Evolutionary conservation across 1,284 basidiomycete species (phyloP).

Genomic region (Boletellus deceptivus): DNA sequence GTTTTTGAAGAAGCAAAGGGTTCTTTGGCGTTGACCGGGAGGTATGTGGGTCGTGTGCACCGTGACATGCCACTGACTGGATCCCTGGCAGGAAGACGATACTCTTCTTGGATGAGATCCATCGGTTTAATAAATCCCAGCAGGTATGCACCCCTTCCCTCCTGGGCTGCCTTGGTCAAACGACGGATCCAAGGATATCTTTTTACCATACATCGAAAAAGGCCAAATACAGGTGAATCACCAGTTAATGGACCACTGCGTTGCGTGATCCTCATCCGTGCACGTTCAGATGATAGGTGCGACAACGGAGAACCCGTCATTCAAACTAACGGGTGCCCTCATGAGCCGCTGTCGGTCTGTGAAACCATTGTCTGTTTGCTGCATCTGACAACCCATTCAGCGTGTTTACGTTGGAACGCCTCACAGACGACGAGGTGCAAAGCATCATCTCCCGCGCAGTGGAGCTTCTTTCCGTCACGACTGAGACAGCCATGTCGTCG

Average conservation of each 20-base stretch:
- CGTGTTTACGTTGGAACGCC: constrained; percentile 62
- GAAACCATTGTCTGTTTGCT: background rate
- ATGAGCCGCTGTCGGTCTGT: constrained; percentile 78
- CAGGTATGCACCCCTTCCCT: constrained; percentile 47
- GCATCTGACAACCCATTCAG: constrained; percentile 35
- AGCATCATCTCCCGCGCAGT: constrained; percentile 54
- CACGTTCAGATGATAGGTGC: constrained; percentile 72
- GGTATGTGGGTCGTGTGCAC: constrained; percentile 33
- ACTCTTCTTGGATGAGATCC: constrained; percentile 85
- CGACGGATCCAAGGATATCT: constrained; percentile 55
- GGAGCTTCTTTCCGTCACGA: constrained; percentile 33
- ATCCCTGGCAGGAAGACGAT: constrained; percentile 53
- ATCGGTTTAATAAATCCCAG: constrained; percentile 83
- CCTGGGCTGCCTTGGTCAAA: background rate
- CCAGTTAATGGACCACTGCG: background rate
- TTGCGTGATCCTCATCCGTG: constrained; percentile 8
- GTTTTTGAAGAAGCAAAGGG: constrained; percentile 82
- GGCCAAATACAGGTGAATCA: constrained; percentile 65
- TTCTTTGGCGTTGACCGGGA: constrained; percentile 65
- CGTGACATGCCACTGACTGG: constrained; percentile 1
- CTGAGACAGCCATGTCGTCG: background rate
- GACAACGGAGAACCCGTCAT: constrained; percentile 92
- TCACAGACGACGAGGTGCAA: constrained; percentile 57
- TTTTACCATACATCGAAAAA: constrained; percentile 78
- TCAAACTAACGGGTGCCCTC: constrained; percentile 76